Percentiles rank a stretch among this genome's conserved stretches.
These are phyloP conservation scores for Metschnikowia noctiluminum DNA, from an alignment of 805 yeast genomes.

Conservation along the genomic window DNA sequence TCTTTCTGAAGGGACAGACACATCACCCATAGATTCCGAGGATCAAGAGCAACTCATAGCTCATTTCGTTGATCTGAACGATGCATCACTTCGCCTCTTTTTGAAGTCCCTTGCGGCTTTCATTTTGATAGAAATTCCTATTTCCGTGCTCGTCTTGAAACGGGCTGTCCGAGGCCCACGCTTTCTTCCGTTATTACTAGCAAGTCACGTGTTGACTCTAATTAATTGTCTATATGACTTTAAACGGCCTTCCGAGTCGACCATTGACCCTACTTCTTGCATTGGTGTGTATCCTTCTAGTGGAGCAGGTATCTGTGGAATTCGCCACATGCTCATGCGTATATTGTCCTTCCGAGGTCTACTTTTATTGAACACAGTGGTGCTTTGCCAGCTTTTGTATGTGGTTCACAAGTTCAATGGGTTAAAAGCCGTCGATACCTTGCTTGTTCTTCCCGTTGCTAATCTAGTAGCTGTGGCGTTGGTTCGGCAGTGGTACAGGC, in stretches of 20 bases:
- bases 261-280: neutral
- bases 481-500: slow-evolving; percentile 16
- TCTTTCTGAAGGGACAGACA: slow-evolving; percentile 15
- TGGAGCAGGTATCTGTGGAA: neutral
- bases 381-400: slow-evolving; percentile 16
- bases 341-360: slow-evolving; percentile 7
- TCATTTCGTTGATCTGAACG: slow-evolving; percentile 16
- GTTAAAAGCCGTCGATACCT: slow-evolving; percentile 2
- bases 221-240: slow-evolving; percentile 15
- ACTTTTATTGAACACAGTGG: slow-evolving; percentile 9
- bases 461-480: slow-evolving; percentile 17
- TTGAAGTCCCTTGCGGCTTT: slow-evolving; percentile 11
- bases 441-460: slow-evolving; percentile 18
- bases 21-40: slow-evolving; percentile 19
- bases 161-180: slow-evolving; percentile 2
- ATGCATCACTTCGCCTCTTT: slow-evolving; percentile 8
- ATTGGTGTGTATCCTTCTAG: neutral
- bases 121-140: slow-evolving; percentile 18
- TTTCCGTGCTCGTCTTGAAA: slow-evolving; percentile 11
- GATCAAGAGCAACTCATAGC: slow-evolving; percentile 23
- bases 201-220: slow-evolving; percentile 11
- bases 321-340: neutral
- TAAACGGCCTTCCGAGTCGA: neutral
- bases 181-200: slow-evolving; percentile 6
- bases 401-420: slow-evolving; percentile 1